These are phyloP conservation scores for Pichia norvegensis DNA, from an alignment of 1,139 yeast species.

Conservation along the genomic window DNA sequence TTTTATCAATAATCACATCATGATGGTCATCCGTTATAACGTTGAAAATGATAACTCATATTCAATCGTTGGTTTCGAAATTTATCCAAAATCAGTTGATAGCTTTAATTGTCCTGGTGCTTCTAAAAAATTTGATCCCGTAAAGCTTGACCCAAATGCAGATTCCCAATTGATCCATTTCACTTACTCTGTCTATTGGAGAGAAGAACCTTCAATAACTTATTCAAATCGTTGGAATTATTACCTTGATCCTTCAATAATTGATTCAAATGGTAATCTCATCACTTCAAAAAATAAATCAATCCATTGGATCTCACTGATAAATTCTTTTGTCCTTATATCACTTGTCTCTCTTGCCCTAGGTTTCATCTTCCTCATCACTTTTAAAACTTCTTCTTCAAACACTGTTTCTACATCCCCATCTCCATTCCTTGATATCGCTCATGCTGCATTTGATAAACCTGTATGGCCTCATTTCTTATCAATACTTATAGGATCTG, in stretches of 20 bases:
- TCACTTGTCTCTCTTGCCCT: conserved; percentile 52
- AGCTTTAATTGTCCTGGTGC: conserved; percentile 66
- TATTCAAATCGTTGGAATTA: conserved; percentile 72
- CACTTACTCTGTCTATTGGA: conserved; percentile 84
- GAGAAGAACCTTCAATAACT: conserved; percentile 64
- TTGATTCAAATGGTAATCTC: conserved; percentile 11
- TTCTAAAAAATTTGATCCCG: conserved; percentile 47
- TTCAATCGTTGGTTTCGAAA: conserved; percentile 84
- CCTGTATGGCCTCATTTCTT: conserved; percentile 44
- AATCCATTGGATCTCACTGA: conserved; percentile 65
- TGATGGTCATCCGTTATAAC: conserved; percentile 72
- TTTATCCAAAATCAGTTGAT: conserved; percentile 74
- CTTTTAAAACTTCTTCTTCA: conserved; percentile 23
- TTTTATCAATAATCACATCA: conserved; percentile 70
- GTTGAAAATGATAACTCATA: conserved; percentile 37
- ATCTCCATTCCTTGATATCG: conserved; percentile 26
- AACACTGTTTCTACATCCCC: not conserved
- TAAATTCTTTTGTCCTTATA: conserved; percentile 58
- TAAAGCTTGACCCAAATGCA: conserved; percentile 36
- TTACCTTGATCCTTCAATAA: conserved; percentile 31
- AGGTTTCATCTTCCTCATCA: conserved; percentile 52
- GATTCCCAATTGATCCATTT: conserved; percentile 50
- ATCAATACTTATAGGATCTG: conserved; percentile 60
- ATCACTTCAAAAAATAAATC: conserved; percentile 40
- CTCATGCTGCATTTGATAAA: conserved; percentile 45